Evolutionary conservation across 2,329 filamentous ascomycete species (phyloP).

Genomic region (Beauveria brongniartii): DNA sequence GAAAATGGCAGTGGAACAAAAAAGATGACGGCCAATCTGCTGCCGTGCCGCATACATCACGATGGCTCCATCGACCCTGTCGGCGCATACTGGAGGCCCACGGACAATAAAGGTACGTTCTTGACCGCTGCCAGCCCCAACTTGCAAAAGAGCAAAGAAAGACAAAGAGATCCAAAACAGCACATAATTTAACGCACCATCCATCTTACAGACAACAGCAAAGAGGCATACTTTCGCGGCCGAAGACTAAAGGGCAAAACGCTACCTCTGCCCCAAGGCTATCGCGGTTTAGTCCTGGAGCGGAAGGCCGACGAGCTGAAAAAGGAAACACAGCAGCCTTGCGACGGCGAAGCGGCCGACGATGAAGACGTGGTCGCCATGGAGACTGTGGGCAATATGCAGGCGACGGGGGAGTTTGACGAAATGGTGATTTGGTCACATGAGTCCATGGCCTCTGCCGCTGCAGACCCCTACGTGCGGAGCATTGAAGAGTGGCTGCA

Average conservation of each 20-base stretch:
- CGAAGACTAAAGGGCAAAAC: slow-evolving; percentile 65
- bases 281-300: slow-evolving; percentile 55
- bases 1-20: slow-evolving; percentile 17
- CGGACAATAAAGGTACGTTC: slow-evolving; percentile 33
- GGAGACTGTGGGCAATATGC: slow-evolving; percentile 47
- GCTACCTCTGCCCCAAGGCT: slow-evolving; percentile 61
- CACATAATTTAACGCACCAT: not conserved
- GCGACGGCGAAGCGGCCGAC: slow-evolving; percentile 12
- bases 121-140: not conserved
- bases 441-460: slow-evolving; percentile 54
- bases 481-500: slow-evolving; percentile 74
- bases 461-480: slow-evolving; percentile 62
- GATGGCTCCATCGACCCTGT: slow-evolving; percentile 60
- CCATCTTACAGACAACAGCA: slow-evolving; percentile 37
- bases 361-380: slow-evolving; percentile 35
- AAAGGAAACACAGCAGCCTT: slow-evolving; percentile 24
- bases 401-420: slow-evolving; percentile 61
- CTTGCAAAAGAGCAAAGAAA: not conserved
- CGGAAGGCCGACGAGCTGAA: slow-evolving; percentile 30
- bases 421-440: slow-evolving; percentile 79
- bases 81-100: slow-evolving; percentile 63
- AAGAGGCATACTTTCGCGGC: slow-evolving; percentile 66
- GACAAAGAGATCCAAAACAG: too few species aligned
- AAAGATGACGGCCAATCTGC: slow-evolving; percentile 56
- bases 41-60: slow-evolving; percentile 76